phyloP scores from a whole-genome alignment of 1,139 yeast species.

The Candida pseudocylindracea region DNA sequence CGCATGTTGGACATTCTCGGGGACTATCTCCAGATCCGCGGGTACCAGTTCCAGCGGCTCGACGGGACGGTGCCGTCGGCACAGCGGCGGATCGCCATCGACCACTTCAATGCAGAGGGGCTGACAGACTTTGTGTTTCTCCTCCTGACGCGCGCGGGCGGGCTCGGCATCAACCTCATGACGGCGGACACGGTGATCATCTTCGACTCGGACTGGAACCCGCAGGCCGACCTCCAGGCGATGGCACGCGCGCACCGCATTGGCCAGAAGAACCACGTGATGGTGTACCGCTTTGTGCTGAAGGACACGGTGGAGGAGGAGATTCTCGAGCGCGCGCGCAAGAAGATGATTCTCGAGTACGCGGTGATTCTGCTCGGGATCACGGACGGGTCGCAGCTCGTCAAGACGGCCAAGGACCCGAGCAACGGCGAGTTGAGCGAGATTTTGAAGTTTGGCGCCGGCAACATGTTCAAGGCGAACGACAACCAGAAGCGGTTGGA shows the following conservation, averaged over 20 bases:
- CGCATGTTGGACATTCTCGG: slow-evolving; percentile 88
- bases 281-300: slow-evolving; percentile 89
- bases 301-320: slow-evolving; percentile 97
- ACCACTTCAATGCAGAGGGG: slow-evolving; percentile 88
- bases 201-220: slow-evolving; percentile 95
- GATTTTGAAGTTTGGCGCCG: slow-evolving; percentile 94
- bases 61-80: slow-evolving; percentile 96
- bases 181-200: slow-evolving; percentile 97
- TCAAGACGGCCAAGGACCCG: slow-evolving; percentile 41
- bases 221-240: slow-evolving; percentile 76
- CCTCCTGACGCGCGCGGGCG: slow-evolving; percentile 95
- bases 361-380: slow-evolving; percentile 94
- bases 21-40: slow-evolving; percentile 76
- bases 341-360: slow-evolving; percentile 94
- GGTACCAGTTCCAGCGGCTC: slow-evolving; percentile 75
- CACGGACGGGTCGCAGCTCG: slow-evolving; percentile 38
- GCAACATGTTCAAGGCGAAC: slow-evolving; percentile 84
- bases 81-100: slow-evolving; percentile 84
- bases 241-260: slow-evolving; percentile 99
- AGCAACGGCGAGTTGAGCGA: slow-evolving; percentile 71
- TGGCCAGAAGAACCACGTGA: slow-evolving; percentile 94
- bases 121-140: slow-evolving; percentile 84
- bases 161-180: slow-evolving; percentile 92
- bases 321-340: slow-evolving; percentile 86
- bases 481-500: slow-evolving; percentile 92